A percentile compares a stretch with the other conserved stretches of the same genome.
These are phyloP conservation scores for Clonostachys solani DNA, from an alignment of 2,329 filamentous ascomycete genomes.

Conservation along the genomic window DNA sequence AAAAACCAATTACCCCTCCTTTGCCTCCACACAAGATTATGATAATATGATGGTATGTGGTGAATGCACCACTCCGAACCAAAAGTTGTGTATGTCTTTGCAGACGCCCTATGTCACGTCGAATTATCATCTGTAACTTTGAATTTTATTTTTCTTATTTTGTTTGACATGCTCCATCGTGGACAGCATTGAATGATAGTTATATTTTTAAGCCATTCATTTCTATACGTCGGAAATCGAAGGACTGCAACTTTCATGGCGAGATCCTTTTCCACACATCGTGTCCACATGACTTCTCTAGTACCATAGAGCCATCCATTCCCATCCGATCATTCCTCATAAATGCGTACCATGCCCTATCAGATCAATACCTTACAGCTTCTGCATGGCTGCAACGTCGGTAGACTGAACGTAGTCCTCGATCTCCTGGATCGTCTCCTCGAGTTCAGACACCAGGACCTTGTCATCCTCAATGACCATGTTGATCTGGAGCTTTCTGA, in stretches of 20 bases:
- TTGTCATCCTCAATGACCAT: slow-evolving; percentile 97
- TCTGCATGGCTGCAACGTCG: slow-evolving; percentile 88
- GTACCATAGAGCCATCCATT: slow-evolving; percentile 2
- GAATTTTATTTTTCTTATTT: no score
- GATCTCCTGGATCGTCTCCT: slow-evolving; percentile 75
- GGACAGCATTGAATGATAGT: background rate
- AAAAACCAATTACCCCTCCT: no score
- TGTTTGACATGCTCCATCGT: background rate
- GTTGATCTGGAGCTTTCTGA: slow-evolving; percentile 99
- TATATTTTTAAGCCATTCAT: background rate
- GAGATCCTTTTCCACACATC: slow-evolving; percentile 1
- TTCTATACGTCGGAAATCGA: slow-evolving; percentile 1
- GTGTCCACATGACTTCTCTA: background rate
- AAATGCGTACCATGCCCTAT: slow-evolving; percentile 3
- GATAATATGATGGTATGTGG: no score
- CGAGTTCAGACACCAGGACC: slow-evolving; percentile 80
- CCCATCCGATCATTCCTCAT: slow-evolving; percentile 4
- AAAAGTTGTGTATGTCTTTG: no score
- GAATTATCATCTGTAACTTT: no score
- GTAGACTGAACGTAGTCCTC: slow-evolving; percentile 97
- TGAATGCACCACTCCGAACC: no score
- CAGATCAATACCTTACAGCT: slow-evolving; percentile 59
- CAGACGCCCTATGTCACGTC: no score
- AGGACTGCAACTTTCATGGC: background rate
- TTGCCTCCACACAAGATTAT: no score